phyloP scores from a whole-genome alignment of 2,329 filamentous ascomycete species.

The Pezicula neosporulosa region DNA sequence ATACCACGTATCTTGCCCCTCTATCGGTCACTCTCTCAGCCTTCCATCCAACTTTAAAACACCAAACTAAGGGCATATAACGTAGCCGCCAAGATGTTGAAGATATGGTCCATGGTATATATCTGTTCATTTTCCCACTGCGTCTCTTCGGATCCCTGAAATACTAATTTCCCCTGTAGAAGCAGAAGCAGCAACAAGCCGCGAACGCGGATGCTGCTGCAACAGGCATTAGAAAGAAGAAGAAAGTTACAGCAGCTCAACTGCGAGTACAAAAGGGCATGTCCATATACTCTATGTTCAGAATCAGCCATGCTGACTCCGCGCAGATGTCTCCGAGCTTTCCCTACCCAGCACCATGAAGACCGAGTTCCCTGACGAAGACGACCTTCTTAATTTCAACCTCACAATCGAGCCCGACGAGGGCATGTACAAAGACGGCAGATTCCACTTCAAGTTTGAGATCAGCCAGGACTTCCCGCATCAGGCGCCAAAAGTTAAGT shows the following conservation, averaged over 20 bases:
- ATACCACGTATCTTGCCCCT: background rate
- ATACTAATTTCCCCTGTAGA: conserved; percentile 44
- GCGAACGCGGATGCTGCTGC: conserved; percentile 73
- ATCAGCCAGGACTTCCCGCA: conserved; percentile 97
- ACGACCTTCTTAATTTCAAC: conserved; percentile 82
- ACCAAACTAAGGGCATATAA: background rate
- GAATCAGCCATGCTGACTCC: background rate
- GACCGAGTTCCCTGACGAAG: conserved; percentile 75
- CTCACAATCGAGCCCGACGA: conserved; percentile 83
- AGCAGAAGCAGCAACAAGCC: conserved; percentile 95
- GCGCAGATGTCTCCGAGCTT: conserved; percentile 73
- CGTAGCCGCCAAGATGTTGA: conserved; percentile 70
- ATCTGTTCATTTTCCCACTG: background rate
- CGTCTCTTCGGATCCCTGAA: background rate
- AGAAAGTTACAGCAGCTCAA: conserved; percentile 97
- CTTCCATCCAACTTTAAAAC: background rate
- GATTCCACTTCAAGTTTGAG: conserved; percentile 85
- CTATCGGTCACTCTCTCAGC: background rate
- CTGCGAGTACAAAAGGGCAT: conserved; percentile 92
- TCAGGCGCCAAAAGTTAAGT: conserved; percentile 95
- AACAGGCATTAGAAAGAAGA: conserved; percentile 83
- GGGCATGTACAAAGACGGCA: conserved; percentile 81
- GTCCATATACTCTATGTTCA: conserved; percentile 9
- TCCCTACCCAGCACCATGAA: conserved; percentile 77
- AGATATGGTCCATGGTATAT: conserved; percentile 98